Evolutionary conservation across 768 basidiomycete genomes (phyloP), one percentile per base, ranked within the genome.

Genomic region (Candolleomyces aberdarensis): DNA sequence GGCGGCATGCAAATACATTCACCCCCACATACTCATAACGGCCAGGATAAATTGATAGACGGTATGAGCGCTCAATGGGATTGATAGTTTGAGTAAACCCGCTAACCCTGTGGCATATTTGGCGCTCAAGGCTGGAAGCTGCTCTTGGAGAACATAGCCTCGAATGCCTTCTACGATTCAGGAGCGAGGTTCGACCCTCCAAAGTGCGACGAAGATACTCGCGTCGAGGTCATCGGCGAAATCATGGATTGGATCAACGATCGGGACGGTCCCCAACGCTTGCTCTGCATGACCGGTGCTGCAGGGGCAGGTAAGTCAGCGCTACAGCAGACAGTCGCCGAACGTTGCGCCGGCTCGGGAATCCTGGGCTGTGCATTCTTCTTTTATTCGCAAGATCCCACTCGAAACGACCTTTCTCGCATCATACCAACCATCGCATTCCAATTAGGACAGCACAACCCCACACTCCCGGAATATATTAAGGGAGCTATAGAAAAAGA

Each of bases 281-380:
- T 59, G 43, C 36, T 59, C 14, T 59, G 58, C 32, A 9, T 59
- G 36, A 52, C 31, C 7, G 58, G 58, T 15, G 26, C 58, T 40
- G 58, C 58, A 20, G 58, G 58, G 10, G 43, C 58, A n/a, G 58
- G 58, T n/a, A 59, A 59, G 26, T 50, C 58, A 26, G 47, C 58
- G 4, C 19, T 59, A 7, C 14, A 26, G n/a, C 48, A 50, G 20
- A 59, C 47, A 11, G 19, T 52, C 29, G 26, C 48, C 9, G 58
- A 59, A 22, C 17, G 32, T 10, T 59, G 47, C 39, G 20, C 22
- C 1, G 39, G 14, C 11, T 10, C 13, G 19, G n/a, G 49, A 14
- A 36, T 59, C 19, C 48, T 59, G 2, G 58, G 32, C 13, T 48
- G 48, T 11, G 22, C 47, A 17, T 51, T 59, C 31, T 51, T 50